Base-by-base conservation (phyloP, 306 rosid genomes). In the Pterocarpus santalinus region DNA sequence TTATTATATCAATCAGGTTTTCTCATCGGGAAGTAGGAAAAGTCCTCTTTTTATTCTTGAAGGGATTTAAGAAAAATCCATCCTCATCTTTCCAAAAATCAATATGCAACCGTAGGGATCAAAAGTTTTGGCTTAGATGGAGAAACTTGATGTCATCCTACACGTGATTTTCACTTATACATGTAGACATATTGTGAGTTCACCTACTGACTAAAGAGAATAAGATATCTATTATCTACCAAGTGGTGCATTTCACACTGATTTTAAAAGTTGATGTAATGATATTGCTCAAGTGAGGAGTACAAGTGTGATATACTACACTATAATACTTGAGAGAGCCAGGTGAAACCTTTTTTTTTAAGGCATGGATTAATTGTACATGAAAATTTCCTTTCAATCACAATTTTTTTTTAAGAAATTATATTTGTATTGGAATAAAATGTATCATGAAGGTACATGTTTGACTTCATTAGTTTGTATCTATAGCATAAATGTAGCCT, bases 91-190 rank as follows among this genome's bases (percentile, higher is more conserved):
- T 81, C 55, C 80, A 64, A 61, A 69, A 73, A 22, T 22, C 28
- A 22, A 22, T 22, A 22, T 22, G 28, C 28, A 22, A 22, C 1
- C 28, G 86, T 88, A 87, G 78, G 93, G 56, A 62, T 92, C 91
- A 34, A 87, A 90, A 69, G 94, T 86, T 65, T 73, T 82, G 28
- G 82, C 5, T 76, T 83, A 89, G 73, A 89, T 85, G 86, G 98
- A 89, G 41, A 91, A 89, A 83, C 87, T 78, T 0, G 97, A 94
- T 86, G 89, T 94, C 79, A 60, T 41, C 78, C 93, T 84, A 76
- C 97, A 94, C 93, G 98, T 90, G 78, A 81, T 8, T 41, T 22
- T 22, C 1, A 22, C 28, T 22, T 22, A 22, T 22, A 22, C 28
- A 22, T 22, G 1, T 22, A 22, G 28, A 22, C 28, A 22, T 22